Percentiles rank a stretch among this genome's conserved stretches.
These are phyloP conservation scores for Monosporascus sp. DNA, from an alignment of 2,329 filamentous ascomycete species.

Conservation along the genomic window DNA sequence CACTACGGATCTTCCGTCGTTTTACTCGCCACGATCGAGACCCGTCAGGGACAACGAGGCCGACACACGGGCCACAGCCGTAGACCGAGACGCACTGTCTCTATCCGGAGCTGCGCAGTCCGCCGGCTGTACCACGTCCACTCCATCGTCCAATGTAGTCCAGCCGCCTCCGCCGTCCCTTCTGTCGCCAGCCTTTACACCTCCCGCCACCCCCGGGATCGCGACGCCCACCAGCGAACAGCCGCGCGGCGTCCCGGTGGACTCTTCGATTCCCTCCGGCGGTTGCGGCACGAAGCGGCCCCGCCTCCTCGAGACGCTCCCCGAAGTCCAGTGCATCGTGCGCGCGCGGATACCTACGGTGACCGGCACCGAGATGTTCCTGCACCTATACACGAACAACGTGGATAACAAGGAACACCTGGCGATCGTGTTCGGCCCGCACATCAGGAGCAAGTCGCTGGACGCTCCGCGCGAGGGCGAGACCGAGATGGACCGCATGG, in stretches of 20 bases:
- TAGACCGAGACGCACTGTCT: conserved; percentile 31
- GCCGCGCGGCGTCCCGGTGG: conserved; percentile 53
- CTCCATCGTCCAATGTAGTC: conserved; percentile 6
- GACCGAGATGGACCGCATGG: conserved; percentile 87
- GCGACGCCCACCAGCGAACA: conserved; percentile 42
- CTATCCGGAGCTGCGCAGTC: conserved; percentile 22
- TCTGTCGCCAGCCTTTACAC: conserved; percentile 81
- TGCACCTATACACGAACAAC: conserved; percentile 91
- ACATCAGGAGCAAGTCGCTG: conserved; percentile 69
- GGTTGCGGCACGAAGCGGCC: conserved; percentile 62
- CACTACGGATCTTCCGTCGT: conserved; percentile 37
- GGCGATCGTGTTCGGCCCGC: conserved; percentile 89
- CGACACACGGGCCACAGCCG: conserved; percentile 6
- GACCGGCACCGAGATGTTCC: conserved; percentile 88
- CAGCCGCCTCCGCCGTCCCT: conserved; percentile 55
- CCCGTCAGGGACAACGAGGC: conserved; percentile 15
- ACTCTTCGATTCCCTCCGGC: conserved; percentile 52
- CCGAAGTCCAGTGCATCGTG: conserved; percentile 87
- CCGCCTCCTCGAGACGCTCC: conserved; percentile 68
- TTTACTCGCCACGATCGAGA: conserved; percentile 39
- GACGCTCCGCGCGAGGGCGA: conserved; percentile 70
- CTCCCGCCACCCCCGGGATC: conserved; percentile 59
- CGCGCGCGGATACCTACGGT: conserved; percentile 93
- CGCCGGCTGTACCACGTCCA: conserved; percentile 2
- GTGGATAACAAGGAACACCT: conserved; percentile 94